Percentiles rank a stretch among this genome's conserved stretches.
phyloP scores from a whole-genome alignment of 805 yeast genomes.

The Pichia kluyveri region DNA sequence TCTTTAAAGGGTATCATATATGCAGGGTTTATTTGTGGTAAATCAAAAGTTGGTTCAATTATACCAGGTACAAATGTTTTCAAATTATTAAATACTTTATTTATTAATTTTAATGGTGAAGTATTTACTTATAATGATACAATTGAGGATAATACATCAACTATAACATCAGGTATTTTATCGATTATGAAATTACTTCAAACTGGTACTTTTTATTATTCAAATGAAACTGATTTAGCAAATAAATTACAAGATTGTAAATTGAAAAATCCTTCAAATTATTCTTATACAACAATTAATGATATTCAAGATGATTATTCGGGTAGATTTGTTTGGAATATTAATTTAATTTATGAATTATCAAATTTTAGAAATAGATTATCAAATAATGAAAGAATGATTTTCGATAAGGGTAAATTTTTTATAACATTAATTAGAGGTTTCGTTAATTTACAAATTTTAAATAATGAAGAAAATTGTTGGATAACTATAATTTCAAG shows the following conservation, averaged over 20 bases:
- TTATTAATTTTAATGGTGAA: conserved; percentile 53
- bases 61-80: conserved; percentile 43
- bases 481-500: conserved; percentile 40
- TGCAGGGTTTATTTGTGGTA: conserved; percentile 49
- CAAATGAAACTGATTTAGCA: conserved; percentile 37
- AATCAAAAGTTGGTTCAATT: conserved; percentile 46
- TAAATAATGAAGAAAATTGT: conserved; percentile 19
- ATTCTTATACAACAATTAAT: conserved; percentile 11
- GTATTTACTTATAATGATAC: conserved; percentile 9
- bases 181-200: conserved; percentile 33
- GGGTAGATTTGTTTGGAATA: conserved; percentile 43
- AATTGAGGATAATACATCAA: no score
- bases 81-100: conserved; percentile 51
- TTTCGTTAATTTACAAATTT: conserved; percentile 30
- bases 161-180: conserved; percentile 12
- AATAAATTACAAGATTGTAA: conserved; percentile 39
- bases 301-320: conserved; percentile 30
- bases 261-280: conserved; percentile 5
- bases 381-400: conserved; percentile 29
- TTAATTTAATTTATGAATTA: conserved; percentile 36
- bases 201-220: conserved; percentile 41
- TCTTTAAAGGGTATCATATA: conserved; percentile 45
- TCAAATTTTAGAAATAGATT: conserved; percentile 38
- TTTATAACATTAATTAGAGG: conserved; percentile 42
- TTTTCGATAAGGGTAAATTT: conserved; percentile 40